Evolutionary conservation across 108 stramenopile species (phyloP).

Genomic region (Cyclostephanos tholiformis): DNA sequence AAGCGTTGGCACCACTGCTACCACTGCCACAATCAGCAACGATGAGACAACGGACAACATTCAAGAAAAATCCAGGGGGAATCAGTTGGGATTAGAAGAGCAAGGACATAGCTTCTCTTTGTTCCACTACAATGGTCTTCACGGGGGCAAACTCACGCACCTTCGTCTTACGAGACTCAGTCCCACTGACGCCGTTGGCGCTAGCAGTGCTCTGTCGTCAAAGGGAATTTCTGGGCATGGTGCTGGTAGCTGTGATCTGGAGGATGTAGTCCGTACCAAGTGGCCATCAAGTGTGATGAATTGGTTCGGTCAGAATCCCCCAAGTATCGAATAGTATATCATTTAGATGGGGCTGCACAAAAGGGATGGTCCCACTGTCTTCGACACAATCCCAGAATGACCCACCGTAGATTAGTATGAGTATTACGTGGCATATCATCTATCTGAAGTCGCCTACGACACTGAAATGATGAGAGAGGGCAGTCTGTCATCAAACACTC

Average conservation of each 20-base stretch:
- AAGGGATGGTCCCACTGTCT: not conserved
- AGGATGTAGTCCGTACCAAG: slow-evolving; percentile 68
- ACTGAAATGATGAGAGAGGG: no score
- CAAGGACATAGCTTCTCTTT: slow-evolving; percentile 55
- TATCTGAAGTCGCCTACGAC: no score
- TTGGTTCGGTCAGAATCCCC: slow-evolving; percentile 62
- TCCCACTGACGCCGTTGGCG: slow-evolving; percentile 78
- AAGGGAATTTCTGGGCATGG: slow-evolving; percentile 13
- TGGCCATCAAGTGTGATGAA: slow-evolving; percentile 72
- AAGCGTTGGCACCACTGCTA: not conserved
- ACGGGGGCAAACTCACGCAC: slow-evolving; percentile 64
- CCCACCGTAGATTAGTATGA: no score
- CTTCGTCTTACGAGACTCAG: slow-evolving; percentile 68
- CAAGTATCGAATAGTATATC: slow-evolving; percentile 54
- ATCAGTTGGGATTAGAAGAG: slow-evolving; percentile 36
- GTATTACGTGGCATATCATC: no score
- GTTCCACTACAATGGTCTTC: slow-evolving; percentile 83
- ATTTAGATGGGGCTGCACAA: not conserved
- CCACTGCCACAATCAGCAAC: slow-evolving; percentile 13
- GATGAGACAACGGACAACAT: not conserved
- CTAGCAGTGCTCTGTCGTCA: slow-evolving; percentile 61
- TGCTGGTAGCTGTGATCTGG: slow-evolving; percentile 48
- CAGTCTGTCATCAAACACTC: no score
- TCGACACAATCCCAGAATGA: no score
- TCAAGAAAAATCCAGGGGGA: not conserved